Base-by-base conservation (phyloP, 441 rosid genomes). In the Mallotus repandus region DNA sequence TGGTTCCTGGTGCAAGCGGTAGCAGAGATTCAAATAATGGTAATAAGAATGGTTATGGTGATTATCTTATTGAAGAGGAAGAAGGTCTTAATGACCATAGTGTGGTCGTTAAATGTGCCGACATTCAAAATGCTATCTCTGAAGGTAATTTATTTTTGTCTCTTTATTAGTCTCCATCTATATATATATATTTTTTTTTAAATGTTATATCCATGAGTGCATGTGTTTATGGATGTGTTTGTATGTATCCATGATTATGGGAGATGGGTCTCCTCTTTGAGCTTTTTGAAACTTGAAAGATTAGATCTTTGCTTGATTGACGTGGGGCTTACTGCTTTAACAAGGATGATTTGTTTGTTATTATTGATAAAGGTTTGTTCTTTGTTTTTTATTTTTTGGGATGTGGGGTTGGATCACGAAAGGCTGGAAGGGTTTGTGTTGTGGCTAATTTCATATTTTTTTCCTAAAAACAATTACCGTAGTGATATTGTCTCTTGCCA, bases 61-160 rank as follows among this genome's bases (percentile, higher is more conserved):
- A 90, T 76, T 87, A 82, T 68, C 89, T 94, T 38, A 90, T 94
- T 66, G 98, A 92, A 70, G 98, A 94, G 68, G 97, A 92, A 63
- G 98, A 94, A 73, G 94, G 91, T 4, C 70, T 94, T 29, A 87
- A 94, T 73, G 95, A 92, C 63, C 90, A 90, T 75, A 85, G 67
- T 80, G 92, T 89, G 65, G 95, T 92, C 59, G 76, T 83, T 70
- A 92, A 86, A 75, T 92, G 97, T 64, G 90, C 91, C 18, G 98
- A 90, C 69, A 92, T 94, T 38, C 97, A 94, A 71, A 86, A 55
- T 71, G 98, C 96, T 78, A 94, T 94, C 18, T 90, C 97, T 2
- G 97, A 90, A 85, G 97, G 96, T 92, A 75, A 54, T 19, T 52
- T 59, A 41, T 58, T 29, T 57, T 13, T 12, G 13, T 18, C 12